These are phyloP conservation scores for Coccomyxa subellipsoidea DNA, from an alignment of 163 green algal species.

Conservation along the genomic window DNA sequence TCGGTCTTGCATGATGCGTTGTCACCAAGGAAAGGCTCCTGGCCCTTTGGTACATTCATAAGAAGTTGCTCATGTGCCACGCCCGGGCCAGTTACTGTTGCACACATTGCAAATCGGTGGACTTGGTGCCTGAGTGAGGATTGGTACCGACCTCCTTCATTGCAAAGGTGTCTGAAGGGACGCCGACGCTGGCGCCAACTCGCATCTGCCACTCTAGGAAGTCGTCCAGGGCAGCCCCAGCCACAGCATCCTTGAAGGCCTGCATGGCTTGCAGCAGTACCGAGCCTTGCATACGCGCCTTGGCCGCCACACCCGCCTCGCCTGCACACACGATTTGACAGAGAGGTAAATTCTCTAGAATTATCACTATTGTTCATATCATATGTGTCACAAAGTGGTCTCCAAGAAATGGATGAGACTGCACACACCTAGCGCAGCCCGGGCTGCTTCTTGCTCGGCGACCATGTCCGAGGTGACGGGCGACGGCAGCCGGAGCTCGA, in stretches of 20 bases:
- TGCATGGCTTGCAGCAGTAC: conserved; percentile 83
- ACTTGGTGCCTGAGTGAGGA: no score
- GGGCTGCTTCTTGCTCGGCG: conserved; percentile 38
- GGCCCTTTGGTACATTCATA: no score
- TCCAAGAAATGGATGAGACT: not conserved
- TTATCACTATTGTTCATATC: not conserved
- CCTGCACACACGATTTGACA: no score
- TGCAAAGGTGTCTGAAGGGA: not conserved
- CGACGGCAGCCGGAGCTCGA: conserved; percentile 9
- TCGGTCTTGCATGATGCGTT: no score
- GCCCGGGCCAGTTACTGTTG: no score
- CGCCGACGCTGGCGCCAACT: not conserved
- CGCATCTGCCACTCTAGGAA: conserved; percentile 82
- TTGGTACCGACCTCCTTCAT: not conserved
- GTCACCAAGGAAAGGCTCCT: no score
- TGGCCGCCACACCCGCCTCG: conserved; percentile 18
- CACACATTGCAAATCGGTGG: no score
- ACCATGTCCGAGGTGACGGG: conserved; percentile 61
- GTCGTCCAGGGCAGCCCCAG: conserved; percentile 70
- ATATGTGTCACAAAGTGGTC: not conserved
- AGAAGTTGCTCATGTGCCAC: no score
- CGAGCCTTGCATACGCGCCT: conserved; percentile 43
- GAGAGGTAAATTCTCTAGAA: no score
- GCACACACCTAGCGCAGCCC: conserved; percentile 31
- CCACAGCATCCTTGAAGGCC: conserved; percentile 95